Base-by-base conservation (phyloP, 225 moss, liverwort and hornwort genomes). In the Polytrichum formosum region DNA sequence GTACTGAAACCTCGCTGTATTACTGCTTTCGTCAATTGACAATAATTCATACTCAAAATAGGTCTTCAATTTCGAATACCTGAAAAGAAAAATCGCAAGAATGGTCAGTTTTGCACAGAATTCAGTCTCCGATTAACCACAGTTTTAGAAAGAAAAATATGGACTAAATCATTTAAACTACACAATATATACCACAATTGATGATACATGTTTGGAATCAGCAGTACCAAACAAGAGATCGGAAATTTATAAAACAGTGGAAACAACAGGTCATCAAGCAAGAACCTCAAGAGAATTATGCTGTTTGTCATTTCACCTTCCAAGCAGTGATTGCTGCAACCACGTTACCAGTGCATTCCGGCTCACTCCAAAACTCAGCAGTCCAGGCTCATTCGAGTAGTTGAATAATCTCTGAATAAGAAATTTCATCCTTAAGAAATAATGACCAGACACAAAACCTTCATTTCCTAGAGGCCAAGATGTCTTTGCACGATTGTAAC, bases 21-120 rank as follows among this genome's bases (percentile, higher is more conserved):
- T 84, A 53, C 64, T 73, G 55, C 31, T 72, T 74, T 77, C 18
- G 77, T 81, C 85, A 67, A 83, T 74, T 30, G 80, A 82, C 63
- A 80, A 65, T 46, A 89, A 72, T 67, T 89, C 81, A 63, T 81
- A 83, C 67, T 80, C 77, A 67, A 88, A 89, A 68, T 85, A 73
- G 54, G 79, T 83, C 76, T 78, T 78, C 74, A 89, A 73, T 30
- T 77, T 73, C 65, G 78, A 31, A 55, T 76, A 75, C 73, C 80
- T 73, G 54, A 5, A 76, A 37, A 65, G 28, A 13, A 28, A 17
- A 63, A 63, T 23, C 62, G 10, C 30, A 65, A 30, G 46, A 46
- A 10, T 46, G 46, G 46, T 46, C 46, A 46, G 16, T 46, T 46
- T 13, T 46, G 46, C 16, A 46, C 13, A 16, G 13, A 16, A 13